Evolutionary conservation across 495 filamentous ascomycete species (phyloP).

Genomic region (Beverwykella pulmonaria): DNA sequence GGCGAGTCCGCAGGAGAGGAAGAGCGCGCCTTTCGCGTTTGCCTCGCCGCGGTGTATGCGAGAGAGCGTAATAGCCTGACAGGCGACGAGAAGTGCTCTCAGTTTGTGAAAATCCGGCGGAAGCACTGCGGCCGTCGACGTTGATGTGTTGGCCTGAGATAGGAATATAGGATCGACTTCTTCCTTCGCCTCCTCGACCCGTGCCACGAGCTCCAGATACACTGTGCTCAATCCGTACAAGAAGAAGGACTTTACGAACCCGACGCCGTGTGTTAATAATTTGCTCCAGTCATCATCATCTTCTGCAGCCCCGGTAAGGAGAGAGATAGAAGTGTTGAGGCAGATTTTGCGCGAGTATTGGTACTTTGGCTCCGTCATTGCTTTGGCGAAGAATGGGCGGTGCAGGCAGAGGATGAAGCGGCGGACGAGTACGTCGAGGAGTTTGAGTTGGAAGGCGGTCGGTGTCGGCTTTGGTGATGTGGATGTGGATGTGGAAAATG

Average conservation of each 20-base stretch:
- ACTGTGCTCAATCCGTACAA: conserved; percentile 12
- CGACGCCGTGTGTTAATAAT: conserved; percentile 5
- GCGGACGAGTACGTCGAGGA: conserved; percentile 11
- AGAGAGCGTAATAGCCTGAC: not conserved
- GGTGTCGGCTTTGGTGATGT: not conserved
- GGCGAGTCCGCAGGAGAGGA: conserved; percentile 10
- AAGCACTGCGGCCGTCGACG: not conserved
- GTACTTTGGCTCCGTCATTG: conserved; percentile 10
- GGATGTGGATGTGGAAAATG: no score
- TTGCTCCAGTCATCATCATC: conserved; percentile 13
- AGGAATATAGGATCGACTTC: not conserved
- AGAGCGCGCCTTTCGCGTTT: conserved; percentile 15
- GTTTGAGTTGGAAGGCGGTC: conserved; percentile 14
- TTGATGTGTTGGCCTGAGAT: not conserved
- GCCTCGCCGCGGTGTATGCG: conserved; percentile 16
- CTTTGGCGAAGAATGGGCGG: conserved; percentile 19
- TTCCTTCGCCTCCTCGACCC: conserved; percentile 4
- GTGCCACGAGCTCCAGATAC: conserved; percentile 15
- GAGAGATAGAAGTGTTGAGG: conserved; percentile 9
- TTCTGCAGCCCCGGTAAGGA: not conserved
- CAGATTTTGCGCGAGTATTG: conserved; percentile 25
- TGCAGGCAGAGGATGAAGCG: conserved; percentile 28
- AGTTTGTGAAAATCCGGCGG: not conserved
- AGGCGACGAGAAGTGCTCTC: not conserved
- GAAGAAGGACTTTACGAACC: conserved; percentile 21